Evolutionary conservation across 768 basidiomycete species (phyloP).

Genomic region (Leccinum arenicola): DNA sequence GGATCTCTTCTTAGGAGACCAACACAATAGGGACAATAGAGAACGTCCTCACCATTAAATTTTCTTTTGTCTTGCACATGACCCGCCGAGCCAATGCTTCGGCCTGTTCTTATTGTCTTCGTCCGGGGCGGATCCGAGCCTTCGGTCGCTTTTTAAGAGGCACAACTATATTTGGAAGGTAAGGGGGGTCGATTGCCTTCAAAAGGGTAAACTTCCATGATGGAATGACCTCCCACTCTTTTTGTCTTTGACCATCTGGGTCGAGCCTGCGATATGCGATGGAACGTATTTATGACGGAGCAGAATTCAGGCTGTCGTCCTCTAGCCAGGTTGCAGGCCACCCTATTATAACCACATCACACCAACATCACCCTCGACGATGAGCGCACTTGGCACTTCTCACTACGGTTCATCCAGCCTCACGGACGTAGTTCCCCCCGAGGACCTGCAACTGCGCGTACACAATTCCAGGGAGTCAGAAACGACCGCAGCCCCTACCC

Average conservation of each 20-base stretch:
- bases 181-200: constrained; percentile 6
- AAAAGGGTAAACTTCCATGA: neutral
- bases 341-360: constrained; percentile 4
- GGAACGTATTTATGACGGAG: constrained; percentile 26
- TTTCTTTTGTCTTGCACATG: constrained; percentile 17
- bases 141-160: neutral
- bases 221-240: constrained; percentile 14
- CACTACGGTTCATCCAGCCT: neutral
- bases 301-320: neutral
- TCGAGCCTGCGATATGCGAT: constrained; percentile 3
- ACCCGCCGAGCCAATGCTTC: constrained; percentile 4
- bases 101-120: constrained; percentile 27
- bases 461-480: constrained; percentile 27
- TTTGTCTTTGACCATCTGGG: constrained; percentile 32
- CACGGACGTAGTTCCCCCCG: constrained; percentile 9
- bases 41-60: constrained; percentile 5
- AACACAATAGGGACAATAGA: constrained; percentile 30
- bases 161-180: constrained; percentile 5
- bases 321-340: constrained; percentile 11
- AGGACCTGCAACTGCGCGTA: constrained; percentile 20
- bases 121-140: constrained; percentile 1
- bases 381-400: constrained; percentile 13
- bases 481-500: constrained; percentile 13
- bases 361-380: constrained; percentile 1
- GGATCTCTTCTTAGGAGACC: constrained; percentile 1